phyloP scores from a whole-genome alignment of 176 grass and related monocot genomes.

The Zoysia japonica region DNA sequence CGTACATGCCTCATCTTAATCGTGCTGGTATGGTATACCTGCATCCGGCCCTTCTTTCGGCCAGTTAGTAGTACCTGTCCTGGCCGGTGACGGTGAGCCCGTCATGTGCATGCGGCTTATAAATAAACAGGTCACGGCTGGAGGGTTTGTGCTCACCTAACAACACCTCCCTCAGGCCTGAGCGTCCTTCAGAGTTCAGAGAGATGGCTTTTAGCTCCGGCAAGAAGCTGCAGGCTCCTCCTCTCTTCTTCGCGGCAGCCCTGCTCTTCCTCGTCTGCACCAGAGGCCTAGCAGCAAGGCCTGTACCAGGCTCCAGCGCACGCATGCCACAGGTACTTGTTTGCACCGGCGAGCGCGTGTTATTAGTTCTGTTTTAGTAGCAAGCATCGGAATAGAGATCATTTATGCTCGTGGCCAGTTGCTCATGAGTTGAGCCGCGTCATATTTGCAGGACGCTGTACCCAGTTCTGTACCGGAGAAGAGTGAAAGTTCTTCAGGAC shows the following conservation, averaged over 20 bases:
- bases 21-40: not conserved
- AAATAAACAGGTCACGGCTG: too few species aligned
- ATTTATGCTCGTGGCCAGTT: too few species aligned
- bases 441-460: conserved; percentile 19
- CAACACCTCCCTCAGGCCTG: too few species aligned
- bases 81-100: too few species aligned
- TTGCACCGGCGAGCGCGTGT: too few species aligned
- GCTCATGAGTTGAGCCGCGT: too few species aligned
- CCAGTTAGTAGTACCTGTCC: too few species aligned
- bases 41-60: not conserved
- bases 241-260: conserved; percentile 30
- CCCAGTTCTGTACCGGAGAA: not conserved
- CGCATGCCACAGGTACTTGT: conserved; percentile 37
- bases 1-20: not conserved
- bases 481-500: not conserved
- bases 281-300: conserved; percentile 33
- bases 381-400: too few species aligned
- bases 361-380: too few species aligned
- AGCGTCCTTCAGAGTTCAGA: not conserved
- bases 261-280: conserved; percentile 49
- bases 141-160: too few species aligned
- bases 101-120: too few species aligned
- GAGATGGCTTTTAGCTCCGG: conserved; percentile 39
- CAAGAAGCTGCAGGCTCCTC: conserved; percentile 2
- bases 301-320: conserved; percentile 24